These are phyloP conservation scores for Echeveria elegans DNA, from an alignment of 164 flowering plant genomes.

Conservation along the genomic window DNA sequence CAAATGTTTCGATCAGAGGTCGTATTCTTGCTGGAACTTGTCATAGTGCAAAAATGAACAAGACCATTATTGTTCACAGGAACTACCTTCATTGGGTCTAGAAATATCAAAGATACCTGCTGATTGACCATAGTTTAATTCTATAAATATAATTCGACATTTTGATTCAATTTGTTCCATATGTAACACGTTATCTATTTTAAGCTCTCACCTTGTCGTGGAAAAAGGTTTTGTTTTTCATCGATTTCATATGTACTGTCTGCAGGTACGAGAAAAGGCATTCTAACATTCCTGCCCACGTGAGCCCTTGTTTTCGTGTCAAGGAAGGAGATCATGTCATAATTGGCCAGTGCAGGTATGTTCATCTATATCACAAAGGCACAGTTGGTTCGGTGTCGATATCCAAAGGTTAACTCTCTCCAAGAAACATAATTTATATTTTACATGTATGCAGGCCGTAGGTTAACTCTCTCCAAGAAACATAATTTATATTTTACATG, in stretches of 20 bases:
- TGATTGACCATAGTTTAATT: too few relatives aligned
- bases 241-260: too few relatives aligned
- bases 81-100: neutral
- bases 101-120: neutral
- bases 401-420: too few relatives aligned
- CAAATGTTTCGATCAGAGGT: neutral
- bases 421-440: neutral
- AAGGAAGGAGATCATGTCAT: neutral
- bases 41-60: neutral
- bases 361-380: neutral
- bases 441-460: neutral
- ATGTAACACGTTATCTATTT: too few relatives aligned
- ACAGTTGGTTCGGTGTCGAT: too few relatives aligned
- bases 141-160: too few relatives aligned
- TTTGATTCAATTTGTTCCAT: too few relatives aligned
- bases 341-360: neutral
- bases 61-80: neutral
- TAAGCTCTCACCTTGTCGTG: too few relatives aligned
- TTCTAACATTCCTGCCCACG: neutral
- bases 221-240: too few relatives aligned
- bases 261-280: neutral
- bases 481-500: too few relatives aligned
- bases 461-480: neutral
- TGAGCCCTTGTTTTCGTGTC: neutral
- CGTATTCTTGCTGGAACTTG: neutral